Evolutionary conservation across 2,329 filamentous ascomycete genomes (phyloP).

Genomic region (Eutypella sp.): DNA sequence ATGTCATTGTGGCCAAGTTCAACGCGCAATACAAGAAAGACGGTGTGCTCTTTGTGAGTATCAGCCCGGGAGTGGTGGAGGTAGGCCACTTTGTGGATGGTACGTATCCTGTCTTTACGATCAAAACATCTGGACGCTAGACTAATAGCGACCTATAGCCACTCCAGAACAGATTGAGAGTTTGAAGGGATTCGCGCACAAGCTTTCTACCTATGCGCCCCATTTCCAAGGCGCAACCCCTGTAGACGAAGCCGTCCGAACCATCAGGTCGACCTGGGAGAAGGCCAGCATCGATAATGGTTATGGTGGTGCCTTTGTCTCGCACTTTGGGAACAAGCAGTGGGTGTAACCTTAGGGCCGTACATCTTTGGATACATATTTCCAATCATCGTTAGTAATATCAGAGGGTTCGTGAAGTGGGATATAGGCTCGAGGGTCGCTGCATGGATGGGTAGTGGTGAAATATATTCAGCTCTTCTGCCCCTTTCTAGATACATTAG

Average conservation of each 20-base stretch:
- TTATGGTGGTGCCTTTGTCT: slow-evolving; percentile 39
- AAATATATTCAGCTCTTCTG: no score
- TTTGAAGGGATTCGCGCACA: slow-evolving; percentile 6
- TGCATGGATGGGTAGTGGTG: no score
- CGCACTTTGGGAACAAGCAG: slow-evolving; percentile 41
- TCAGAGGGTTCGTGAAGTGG: no score
- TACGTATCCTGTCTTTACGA: slow-evolving; percentile 15
- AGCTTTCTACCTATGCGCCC: slow-evolving; percentile 19
- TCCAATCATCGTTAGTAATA: no score
- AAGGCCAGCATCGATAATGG: slow-evolving; percentile 19
- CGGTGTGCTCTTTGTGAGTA: slow-evolving; percentile 46
- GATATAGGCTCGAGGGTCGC: no score
- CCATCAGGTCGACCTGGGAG: slow-evolving; percentile 14
- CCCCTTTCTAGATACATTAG: no score
- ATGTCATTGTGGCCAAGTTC: slow-evolving; percentile 47
- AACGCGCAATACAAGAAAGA: slow-evolving; percentile 42
- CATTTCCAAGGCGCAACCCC: slow-evolving; percentile 15
- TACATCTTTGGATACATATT: background rate
- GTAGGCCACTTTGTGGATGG: background rate
- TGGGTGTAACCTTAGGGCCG: slow-evolving; percentile 31
- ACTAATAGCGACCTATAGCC: slow-evolving; percentile 2
- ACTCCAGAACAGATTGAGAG: slow-evolving; percentile 4
- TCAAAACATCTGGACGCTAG: slow-evolving; percentile 1
- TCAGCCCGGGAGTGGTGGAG: slow-evolving; percentile 49
- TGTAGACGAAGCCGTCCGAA: slow-evolving; percentile 10